These are phyloP conservation scores for Fusarium transvaalense DNA, from an alignment of 2,329 filamentous ascomycete species.

Conservation along the genomic window DNA sequence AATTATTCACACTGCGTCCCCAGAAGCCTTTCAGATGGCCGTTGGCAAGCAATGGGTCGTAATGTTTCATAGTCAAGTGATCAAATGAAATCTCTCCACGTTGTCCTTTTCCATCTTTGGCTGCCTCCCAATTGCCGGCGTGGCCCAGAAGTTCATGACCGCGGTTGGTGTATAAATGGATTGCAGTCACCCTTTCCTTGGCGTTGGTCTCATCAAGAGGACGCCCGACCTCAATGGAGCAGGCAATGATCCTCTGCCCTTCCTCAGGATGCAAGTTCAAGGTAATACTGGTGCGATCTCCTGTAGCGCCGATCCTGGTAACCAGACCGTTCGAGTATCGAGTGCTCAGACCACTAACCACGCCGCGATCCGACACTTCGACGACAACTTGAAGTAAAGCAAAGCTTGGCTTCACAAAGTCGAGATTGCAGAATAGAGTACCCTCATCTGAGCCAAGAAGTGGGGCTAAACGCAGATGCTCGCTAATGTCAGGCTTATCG, in stretches of 20 bases:
- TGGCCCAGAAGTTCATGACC: background rate
- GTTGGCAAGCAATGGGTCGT: background rate
- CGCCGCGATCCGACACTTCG: background rate
- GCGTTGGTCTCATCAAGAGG: background rate
- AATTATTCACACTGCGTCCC: slow-evolving; percentile 5
- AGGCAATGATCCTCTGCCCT: background rate
- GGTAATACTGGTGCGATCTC: background rate
- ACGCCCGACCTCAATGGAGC: background rate
- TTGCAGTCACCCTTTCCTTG: background rate
- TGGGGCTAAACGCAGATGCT: background rate
- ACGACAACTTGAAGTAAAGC: background rate
- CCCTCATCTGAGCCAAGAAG: background rate
- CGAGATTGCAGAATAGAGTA: background rate
- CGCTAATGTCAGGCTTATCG: background rate
- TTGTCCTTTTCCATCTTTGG: background rate
- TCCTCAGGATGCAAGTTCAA: background rate
- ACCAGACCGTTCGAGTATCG: slow-evolving; percentile 2
- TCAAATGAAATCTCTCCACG: background rate
- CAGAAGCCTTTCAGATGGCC: slow-evolving; percentile 8
- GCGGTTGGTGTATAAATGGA: background rate
- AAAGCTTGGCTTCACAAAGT: background rate
- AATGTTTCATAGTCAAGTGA: background rate
- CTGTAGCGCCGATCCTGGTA: background rate
- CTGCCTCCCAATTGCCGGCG: background rate
- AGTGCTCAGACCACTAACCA: background rate